Evolutionary conservation across 306 rosid genomes (phyloP), one percentile per base, ranked within the genome.

Genomic region (Fragaria iinumae): DNA sequence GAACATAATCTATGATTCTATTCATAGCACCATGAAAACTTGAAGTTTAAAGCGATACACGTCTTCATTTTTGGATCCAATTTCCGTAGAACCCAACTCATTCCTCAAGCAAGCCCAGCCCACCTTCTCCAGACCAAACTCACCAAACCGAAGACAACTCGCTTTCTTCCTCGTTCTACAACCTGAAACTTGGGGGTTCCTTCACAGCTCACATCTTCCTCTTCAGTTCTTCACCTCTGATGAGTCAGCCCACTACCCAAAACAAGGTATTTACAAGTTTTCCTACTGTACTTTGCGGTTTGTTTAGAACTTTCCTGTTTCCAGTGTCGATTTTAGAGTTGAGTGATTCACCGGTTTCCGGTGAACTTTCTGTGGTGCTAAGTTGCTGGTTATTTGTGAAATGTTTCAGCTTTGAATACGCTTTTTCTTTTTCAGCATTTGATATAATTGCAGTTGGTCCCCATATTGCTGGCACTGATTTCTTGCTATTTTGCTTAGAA

Each of bases 51-150:
- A 52, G 34, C 48, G 25, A 34, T 34, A 20, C 75, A 71, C 12
- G 63, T 52, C 23, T 23, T 73, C 53, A 39, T 18, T 36, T 36
- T 34, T 25, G 36, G 36, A 60, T 29, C 67, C 39, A 60, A 60
- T 60, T 60, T 3, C 20, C 3, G 1, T 2, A 4, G 9, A 41
- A 53, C 55, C 77, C 77, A 73, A 21, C 7, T 14, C 25, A 21
- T 20, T 36, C 29, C 49, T 32, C 32, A 20, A 21, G 4, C 48
- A 23, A 39, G 67, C 77, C 77, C 77, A 56, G 27, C 67, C 77
- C 25, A 6, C 20, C 39, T 17, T 32, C 27, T 65, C 9, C 70
- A 18, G 13, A 32, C 23, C 69, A 38, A 64, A 45, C 49, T 11
- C 4, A 13, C 52, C 50, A 47, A 47, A 64, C 9, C 44, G 18